phyloP scores from a whole-genome alignment of 805 yeast genomes.

The Candida gorgasii region DNA sequence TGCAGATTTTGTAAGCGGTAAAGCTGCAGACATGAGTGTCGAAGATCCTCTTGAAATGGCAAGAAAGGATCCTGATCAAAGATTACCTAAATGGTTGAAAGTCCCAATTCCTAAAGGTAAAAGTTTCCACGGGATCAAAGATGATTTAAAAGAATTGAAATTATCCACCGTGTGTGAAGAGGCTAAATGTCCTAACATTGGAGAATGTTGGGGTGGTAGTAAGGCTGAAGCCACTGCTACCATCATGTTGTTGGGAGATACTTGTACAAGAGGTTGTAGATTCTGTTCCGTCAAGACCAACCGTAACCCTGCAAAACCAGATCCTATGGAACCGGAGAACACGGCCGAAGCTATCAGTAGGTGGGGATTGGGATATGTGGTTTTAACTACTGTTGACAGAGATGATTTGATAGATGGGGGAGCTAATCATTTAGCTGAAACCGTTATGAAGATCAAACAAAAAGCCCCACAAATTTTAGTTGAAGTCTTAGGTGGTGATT shows the following conservation, averaged over 20 bases:
- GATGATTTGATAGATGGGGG: conserved; percentile 96
- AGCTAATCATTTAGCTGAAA: conserved; percentile 82
- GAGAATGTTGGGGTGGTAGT: conserved; percentile 99
- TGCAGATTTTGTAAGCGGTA: conserved; percentile 84
- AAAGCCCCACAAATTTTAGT: conserved; percentile 91
- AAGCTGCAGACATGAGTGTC: conserved; percentile 61
- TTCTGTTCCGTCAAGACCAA: conserved; percentile 96
- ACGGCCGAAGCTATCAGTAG: conserved; percentile 96
- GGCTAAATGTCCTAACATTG: conserved; percentile 98
- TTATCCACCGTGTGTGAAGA: conserved; percentile 97
- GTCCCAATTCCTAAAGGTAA: conserved; percentile 97
- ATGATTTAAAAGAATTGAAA: conserved; percentile 84
- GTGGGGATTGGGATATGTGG: conserved; percentile 99
- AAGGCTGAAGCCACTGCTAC: conserved; percentile 95
- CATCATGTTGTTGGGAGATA: conserved; percentile 96
- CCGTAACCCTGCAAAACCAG: conserved; percentile 83
- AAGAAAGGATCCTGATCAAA: conserved; percentile 62
- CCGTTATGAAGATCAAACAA: conserved; percentile 78
- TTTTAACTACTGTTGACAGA: conserved; percentile 94
- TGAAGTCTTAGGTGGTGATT: conserved; percentile 94
- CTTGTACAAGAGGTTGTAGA: conserved; percentile 99
- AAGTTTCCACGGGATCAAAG: conserved; percentile 74
- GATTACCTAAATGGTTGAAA: conserved; percentile 91
- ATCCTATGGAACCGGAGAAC: conserved; percentile 95
- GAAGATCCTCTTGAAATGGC: conserved; percentile 78